Percentiles rank a stretch among this genome's conserved stretches.
Evolutionary conservation across 2,329 filamentous ascomycete genomes (phyloP).

Genomic region (Stemphylium lycopersici): DNA sequence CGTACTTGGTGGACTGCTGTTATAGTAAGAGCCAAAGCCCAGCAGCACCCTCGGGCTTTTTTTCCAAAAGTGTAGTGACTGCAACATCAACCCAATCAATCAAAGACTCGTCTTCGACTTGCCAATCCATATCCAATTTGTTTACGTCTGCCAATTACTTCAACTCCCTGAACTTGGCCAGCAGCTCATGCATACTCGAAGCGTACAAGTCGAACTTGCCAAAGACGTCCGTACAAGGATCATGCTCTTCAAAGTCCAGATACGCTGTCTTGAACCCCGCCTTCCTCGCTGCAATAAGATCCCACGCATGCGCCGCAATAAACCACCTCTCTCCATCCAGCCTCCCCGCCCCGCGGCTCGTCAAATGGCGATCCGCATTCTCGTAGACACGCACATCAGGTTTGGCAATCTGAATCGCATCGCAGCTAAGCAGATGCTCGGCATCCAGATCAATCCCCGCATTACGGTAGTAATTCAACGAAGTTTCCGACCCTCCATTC

Average conservation of each 20-base stretch:
- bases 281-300: slow-evolving; percentile 26
- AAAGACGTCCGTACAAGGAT: slow-evolving; percentile 31
- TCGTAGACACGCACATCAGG: slow-evolving; percentile 31
- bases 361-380: slow-evolving; percentile 24
- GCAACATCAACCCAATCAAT: not conserved
- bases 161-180: slow-evolving; percentile 24
- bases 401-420: slow-evolving; percentile 28
- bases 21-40: not conserved
- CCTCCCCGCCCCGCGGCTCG: slow-evolving; percentile 1
- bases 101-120: not conserved
- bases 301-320: slow-evolving; percentile 35
- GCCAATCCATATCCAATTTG: not conserved
- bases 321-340: slow-evolving; percentile 31
- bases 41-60: no score
- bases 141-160: not conserved
- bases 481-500: slow-evolving; percentile 27
- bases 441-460: slow-evolving; percentile 26
- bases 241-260: slow-evolving; percentile 32
- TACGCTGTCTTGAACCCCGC: slow-evolving; percentile 36
- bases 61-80: not conserved
- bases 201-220: slow-evolving; percentile 36
- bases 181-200: slow-evolving; percentile 26
- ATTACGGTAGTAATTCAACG: slow-evolving; percentile 23
- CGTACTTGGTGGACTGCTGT: slow-evolving; percentile 13
- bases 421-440: slow-evolving; percentile 30